A percentile compares a stretch with the other conserved stretches of the same genome.
Conservation (phyloP, 2,329 filamentous ascomycete genomes). For the Akanthomyces lecanii region DNA sequence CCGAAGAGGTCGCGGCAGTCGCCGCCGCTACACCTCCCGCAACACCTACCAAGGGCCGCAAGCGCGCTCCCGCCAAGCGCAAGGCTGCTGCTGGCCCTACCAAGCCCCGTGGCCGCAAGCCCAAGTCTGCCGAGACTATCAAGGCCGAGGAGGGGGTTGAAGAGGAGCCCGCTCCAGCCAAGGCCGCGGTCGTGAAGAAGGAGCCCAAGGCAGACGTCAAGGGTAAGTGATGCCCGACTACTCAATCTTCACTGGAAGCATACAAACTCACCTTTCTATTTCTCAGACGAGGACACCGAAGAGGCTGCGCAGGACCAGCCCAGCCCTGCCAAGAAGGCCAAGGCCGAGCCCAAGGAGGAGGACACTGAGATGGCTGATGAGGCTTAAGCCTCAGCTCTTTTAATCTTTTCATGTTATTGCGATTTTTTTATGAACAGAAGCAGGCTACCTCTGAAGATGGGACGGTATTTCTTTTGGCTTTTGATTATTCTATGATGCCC, state of each 20-base stretch:
- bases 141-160: constrained; percentile 19
- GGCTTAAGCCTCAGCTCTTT: not conserved
- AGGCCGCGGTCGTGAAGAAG: not conserved
- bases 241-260: no score
- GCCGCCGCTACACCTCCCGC: not conserved
- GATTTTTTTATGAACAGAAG: not conserved
- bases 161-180: constrained; percentile 13
- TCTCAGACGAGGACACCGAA: not conserved
- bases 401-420: not conserved
- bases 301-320: not conserved
- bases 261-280: not conserved
- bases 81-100: constrained; percentile 18
- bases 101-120: constrained; percentile 10
- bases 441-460: not conserved
- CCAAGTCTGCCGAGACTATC: constrained; percentile 18
- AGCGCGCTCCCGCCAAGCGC: constrained; percentile 6
- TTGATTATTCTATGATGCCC: not conserved
- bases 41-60: constrained; percentile 6
- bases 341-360: constrained; percentile 24
- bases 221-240: not conserved
- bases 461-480: not conserved
- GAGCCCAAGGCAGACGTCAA: not conserved
- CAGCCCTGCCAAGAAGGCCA: constrained; percentile 28
- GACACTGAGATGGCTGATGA: constrained; percentile 4
- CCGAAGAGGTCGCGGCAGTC: not conserved